These are phyloP conservation scores for Diaporthe helianthi DNA, from an alignment of 2,329 filamentous ascomycete genomes.

Conservation along the genomic window DNA sequence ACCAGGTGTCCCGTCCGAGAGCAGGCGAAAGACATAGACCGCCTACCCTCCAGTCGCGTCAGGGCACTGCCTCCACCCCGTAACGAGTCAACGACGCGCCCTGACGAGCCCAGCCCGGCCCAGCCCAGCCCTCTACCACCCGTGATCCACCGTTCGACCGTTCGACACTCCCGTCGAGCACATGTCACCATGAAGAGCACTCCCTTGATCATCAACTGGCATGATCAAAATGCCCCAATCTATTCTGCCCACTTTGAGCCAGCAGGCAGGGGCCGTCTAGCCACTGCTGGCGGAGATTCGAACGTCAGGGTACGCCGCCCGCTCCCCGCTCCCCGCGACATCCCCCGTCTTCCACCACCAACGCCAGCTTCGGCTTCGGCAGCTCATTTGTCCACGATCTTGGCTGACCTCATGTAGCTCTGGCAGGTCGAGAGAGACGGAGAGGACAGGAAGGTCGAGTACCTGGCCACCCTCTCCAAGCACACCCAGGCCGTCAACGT, in stretches of 20 bases:
- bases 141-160: constrained; percentile 17
- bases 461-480: constrained; percentile 88
- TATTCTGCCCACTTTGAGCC: constrained; percentile 98
- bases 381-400: neutral
- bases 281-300: constrained; percentile 94
- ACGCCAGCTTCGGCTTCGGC: neutral
- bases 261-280: constrained; percentile 86
- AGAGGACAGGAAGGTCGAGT: constrained; percentile 87
- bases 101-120: constrained; percentile 5
- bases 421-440: constrained; percentile 90
- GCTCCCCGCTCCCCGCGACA: neutral
- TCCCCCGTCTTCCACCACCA: neutral
- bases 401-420: constrained; percentile 59
- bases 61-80: constrained; percentile 2
- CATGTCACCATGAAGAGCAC: constrained; percentile 84
- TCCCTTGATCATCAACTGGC: constrained; percentile 97
- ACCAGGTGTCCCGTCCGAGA: neutral
- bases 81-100: constrained; percentile 34
- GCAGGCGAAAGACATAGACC: neutral
- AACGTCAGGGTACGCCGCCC: constrained; percentile 79
- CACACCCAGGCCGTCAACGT: constrained; percentile 99
- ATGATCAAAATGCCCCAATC: constrained; percentile 94
- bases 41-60: constrained; percentile 24
- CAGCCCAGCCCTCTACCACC: neutral
- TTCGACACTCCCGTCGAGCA: constrained; percentile 29